Evolutionary conservation across 805 yeast genomes (phyloP), one percentile per base, ranked within the genome.

Genomic region (Sugiyamaella chiloensis): DNA sequence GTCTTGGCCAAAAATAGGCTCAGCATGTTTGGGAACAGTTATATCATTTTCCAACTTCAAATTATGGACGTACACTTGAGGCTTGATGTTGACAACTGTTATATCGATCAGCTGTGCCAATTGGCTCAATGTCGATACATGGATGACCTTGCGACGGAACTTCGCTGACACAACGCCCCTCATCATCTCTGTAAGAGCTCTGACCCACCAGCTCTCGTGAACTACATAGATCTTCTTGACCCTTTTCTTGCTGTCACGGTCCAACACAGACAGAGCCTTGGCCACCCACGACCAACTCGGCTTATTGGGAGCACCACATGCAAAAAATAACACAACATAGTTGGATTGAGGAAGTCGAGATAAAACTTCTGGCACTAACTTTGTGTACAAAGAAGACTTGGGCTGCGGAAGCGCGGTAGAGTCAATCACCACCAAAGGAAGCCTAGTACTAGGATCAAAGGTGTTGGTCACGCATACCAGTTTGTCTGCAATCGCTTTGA

Each of bases 161-260:
- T 79, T 80, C 47, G 75, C 66, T 46, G 74, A 71, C 46, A 80
- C 67, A 1, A 85, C 81, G 58, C 83, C 85, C 47, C 81, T 73
- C 50, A 87, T 68, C 20, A 88, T 75, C 46, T 85, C 89, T 12
- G 85, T 77, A 30, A 87, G 75, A 0, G 95, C 83, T 57, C 88
- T 79, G 23, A 87, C 78, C 66, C 90, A 78, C 93, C 96, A 89
- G 40, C 85, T 83, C 56, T 90, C 96, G 65, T 91, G 97, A 2
- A 91, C 95, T 24, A 90, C 76, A 53, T 83, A 85, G 2, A 88
- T 71, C 58, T 80, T 83, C 44, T 69, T 68, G 37, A 91, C 65
- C 47, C 76, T 71, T 44, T 76, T 74, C 51, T 79, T 76, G 37
- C 74, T 66, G 4, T 71, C 72, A 12, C 76, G 73, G 1, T 91